These are phyloP conservation scores for Aspergillus pseudotamarii DNA, from an alignment of 2,329 filamentous ascomycete genomes.

Conservation along the genomic window DNA sequence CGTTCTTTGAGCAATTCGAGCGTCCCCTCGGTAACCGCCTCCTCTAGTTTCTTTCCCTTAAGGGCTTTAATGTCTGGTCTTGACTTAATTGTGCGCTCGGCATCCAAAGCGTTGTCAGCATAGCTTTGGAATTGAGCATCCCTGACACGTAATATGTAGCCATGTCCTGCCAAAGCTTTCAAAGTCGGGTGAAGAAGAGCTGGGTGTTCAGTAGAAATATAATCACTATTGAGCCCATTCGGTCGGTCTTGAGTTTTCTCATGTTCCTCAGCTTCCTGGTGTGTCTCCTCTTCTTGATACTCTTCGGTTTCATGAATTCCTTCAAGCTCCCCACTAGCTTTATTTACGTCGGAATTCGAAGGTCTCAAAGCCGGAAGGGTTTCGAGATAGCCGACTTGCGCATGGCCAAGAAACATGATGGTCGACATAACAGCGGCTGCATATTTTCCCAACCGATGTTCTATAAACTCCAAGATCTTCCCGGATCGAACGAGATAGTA, in stretches of 20 bases:
- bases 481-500: conserved; percentile 82
- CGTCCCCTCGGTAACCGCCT: conserved; percentile 33
- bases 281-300: background rate
- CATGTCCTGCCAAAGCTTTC: conserved; percentile 44
- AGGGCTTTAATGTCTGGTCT: conserved; percentile 34
- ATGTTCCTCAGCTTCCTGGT: conserved; percentile 2
- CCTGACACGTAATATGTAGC: conserved; percentile 43
- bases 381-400: conserved; percentile 55
- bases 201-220: conserved; percentile 22
- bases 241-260: conserved; percentile 24
- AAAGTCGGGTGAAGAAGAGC: conserved; percentile 41
- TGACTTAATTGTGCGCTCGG: conserved; percentile 35
- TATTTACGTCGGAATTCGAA: conserved; percentile 26
- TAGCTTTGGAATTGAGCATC: conserved; percentile 46
- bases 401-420: conserved; percentile 76
- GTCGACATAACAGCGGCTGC: conserved; percentile 75
- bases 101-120: conserved; percentile 44
- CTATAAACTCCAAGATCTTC: conserved; percentile 76
- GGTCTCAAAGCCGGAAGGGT: conserved; percentile 36
- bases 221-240: conserved; percentile 28
- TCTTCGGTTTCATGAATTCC: conserved; percentile 18
- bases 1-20: conserved; percentile 36
- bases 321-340: conserved; percentile 21
- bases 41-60: conserved; percentile 44
- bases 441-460: conserved; percentile 71